Evolutionary conservation across 2,329 filamentous ascomycete genomes (phyloP), one percentile per base, ranked within the genome.

Genomic region (Cercospora citrullina): DNA sequence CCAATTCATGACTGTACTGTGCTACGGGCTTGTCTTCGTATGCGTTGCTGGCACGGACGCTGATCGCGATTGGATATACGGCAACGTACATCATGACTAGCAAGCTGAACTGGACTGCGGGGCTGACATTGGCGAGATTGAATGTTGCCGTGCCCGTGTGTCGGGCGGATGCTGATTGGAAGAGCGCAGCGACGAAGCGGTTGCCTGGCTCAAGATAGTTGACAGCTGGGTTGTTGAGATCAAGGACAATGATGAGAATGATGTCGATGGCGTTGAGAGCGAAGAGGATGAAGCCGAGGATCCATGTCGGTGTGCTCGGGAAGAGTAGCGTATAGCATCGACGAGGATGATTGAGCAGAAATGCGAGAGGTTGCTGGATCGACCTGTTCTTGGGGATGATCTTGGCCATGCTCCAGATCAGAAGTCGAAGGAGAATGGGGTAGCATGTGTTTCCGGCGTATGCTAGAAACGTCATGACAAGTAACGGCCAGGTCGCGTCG

Each of bases 51-150:
- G 86, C 84, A 53, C 87, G 84, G 77, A 89, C 87, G 18, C 82
- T 86, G 63, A 89, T 87, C 14, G 86, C 86, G 33, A 89, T 85
- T 0, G 87, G 87, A 67, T 87, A 88, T 4, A 86, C 84, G 5
- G 84, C 84, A 58, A 89, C 88, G 76, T 89, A 89, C 87, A 90
- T 89, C 87, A 89, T 89, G 55, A 87, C 82, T 0, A 89, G 87
- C 0, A 88, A 82, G 2, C 81, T 83, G 5, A 87, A 85, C 42
- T 84, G 85, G 2, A 88, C 79, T 0, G 75, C 75, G 3, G 84
- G 48, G 76, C 18, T 58, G n/a, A 55, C 28, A 36, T 45, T 55
- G 12, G 36, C 59, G 12, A 87, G 80, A 36, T 70, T 61, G 63
- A 68, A 64, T 5, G 65, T 57, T n/a, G 55, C 48, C 31, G 61